Evolutionary conservation across 106 monocot genomes (phyloP).

Genomic region (Posidonia australis): DNA sequence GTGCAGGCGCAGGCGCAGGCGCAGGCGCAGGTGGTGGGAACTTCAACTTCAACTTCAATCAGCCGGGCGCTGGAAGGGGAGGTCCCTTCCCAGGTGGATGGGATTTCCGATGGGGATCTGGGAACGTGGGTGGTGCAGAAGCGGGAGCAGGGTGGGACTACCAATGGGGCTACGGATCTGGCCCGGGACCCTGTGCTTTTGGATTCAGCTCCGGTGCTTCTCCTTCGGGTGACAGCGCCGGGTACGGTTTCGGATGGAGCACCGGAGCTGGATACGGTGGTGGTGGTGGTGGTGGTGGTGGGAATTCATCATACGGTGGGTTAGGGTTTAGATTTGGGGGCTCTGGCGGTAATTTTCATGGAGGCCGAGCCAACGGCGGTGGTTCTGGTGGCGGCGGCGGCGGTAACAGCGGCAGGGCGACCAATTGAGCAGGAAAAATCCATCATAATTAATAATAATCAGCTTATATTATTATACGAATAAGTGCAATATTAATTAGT

Average conservation of each 20-base stretch:
- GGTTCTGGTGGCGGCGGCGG: too few species aligned
- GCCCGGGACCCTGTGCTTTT: conserved; percentile 4
- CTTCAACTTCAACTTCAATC: neutral
- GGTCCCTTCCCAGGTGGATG: neutral
- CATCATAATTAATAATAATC: too few species aligned
- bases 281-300: neutral
- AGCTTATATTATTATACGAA: too few species aligned
- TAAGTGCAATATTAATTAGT: too few species aligned
- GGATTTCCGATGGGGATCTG: conserved; percentile 6
- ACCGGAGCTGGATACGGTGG: neutral
- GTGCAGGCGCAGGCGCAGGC: neutral
- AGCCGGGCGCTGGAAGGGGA: neutral
- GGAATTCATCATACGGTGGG: too few species aligned
- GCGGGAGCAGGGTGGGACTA: neutral
- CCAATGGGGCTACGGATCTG: neutral
- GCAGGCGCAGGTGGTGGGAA: neutral
- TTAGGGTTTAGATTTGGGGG: too few species aligned
- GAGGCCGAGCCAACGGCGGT: too few species aligned
- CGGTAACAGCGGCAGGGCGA: too few species aligned
- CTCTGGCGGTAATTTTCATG: too few species aligned
- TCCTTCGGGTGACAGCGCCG: neutral
- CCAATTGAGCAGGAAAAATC: too few species aligned
- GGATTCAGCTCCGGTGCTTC: conserved; percentile 3
- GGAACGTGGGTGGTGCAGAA: neutral
- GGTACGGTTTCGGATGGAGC: neutral